Evolutionary conservation across 306 rosid genomes (phyloP).

Genomic region (Abrus precatorius): DNA sequence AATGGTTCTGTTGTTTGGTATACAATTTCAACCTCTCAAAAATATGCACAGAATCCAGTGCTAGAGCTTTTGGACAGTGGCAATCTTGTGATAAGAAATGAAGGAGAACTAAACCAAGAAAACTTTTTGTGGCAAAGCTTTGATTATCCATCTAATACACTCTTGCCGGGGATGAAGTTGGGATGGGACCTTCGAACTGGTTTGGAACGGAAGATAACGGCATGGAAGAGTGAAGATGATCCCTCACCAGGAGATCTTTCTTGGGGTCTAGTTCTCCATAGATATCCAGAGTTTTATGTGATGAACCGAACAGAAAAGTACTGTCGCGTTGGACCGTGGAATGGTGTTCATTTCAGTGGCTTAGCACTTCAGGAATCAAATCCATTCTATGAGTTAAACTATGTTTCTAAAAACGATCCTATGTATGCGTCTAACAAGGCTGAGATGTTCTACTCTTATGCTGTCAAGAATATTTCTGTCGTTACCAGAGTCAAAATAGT

Average conservation of each 20-base stretch:
- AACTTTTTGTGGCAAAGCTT: not conserved
- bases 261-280: not conserved
- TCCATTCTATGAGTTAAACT: slow-evolving; percentile 9
- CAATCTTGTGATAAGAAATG: slow-evolving; percentile 56
- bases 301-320: not conserved
- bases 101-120: slow-evolving; percentile 2
- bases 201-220: not conserved
- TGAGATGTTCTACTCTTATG: slow-evolving; percentile 28
- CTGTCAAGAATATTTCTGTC: not conserved
- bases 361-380: not conserved
- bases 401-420: slow-evolving; percentile 8
- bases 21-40: slow-evolving; percentile 10
- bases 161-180: not conserved
- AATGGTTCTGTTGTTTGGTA: slow-evolving; percentile 50
- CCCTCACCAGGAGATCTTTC: not conserved
- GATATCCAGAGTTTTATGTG: slow-evolving; percentile 37
- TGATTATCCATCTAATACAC: not conserved
- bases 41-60: slow-evolving; percentile 34
- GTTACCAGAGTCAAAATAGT: not conserved
- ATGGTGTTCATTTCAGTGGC: slow-evolving; percentile 44
- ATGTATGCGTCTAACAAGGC: slow-evolving; percentile 38
- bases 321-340: slow-evolving; percentile 47
- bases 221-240: not conserved
- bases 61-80: slow-evolving; percentile 58
- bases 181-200: not conserved